Conservation (phyloP, 139 green algal species). For the Micractinium sp. region DNA sequence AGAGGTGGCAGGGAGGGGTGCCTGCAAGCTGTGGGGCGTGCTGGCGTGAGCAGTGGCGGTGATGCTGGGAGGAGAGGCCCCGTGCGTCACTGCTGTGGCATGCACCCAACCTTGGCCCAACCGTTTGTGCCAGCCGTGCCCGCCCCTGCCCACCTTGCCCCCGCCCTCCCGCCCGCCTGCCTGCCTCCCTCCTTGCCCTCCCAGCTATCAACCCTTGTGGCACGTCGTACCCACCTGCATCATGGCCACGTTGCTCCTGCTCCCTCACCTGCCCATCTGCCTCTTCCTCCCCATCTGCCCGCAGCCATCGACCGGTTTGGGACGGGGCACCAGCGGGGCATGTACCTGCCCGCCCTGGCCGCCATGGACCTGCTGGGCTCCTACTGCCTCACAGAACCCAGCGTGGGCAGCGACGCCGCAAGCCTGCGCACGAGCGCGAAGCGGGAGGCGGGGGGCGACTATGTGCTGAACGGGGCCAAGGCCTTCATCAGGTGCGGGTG, state of each 20-base stretch:
- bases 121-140: not conserved
- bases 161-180: not conserved
- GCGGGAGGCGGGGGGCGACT: conserved; percentile 40
- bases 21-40: not conserved
- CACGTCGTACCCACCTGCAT: not conserved
- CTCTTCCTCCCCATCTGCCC: not conserved
- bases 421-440: conserved; percentile 63
- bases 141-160: not conserved
- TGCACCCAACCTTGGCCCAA: too few species aligned
- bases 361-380: conserved; percentile 68
- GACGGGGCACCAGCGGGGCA: conserved; percentile 46
- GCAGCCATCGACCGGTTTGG: conserved; percentile 68
- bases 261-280: not conserved
- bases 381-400: conserved; percentile 90
- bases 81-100: too few species aligned
- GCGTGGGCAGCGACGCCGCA: conserved; percentile 76
- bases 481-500: conserved; percentile 18
- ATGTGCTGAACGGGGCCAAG: conserved; percentile 56
- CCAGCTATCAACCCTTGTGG: too few species aligned
- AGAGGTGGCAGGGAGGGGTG: not conserved
- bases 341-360: conserved; percentile 67
- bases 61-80: not conserved
- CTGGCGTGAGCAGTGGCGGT: not conserved
- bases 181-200: not conserved
- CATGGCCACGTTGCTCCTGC: not conserved